Conservation (phyloP, 176 grass and related monocot species). For the Cocos nucifera region DNA sequence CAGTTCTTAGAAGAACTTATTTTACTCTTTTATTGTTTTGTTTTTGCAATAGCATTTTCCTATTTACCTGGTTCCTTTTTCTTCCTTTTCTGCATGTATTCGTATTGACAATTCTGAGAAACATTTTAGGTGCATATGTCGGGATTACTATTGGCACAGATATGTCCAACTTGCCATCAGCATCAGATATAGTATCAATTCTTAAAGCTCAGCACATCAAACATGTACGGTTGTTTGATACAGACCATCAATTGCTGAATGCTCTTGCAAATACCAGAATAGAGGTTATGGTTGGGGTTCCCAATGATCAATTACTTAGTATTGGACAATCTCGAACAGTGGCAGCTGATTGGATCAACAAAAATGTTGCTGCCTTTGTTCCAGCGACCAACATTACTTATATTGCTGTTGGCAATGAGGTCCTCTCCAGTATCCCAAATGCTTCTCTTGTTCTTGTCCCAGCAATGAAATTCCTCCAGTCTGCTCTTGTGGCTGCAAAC, state of each 20-base stretch:
- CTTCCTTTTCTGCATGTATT: conserved; percentile 8
- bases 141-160: conserved; percentile 71
- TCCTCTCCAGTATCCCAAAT: conserved; percentile 65
- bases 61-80: conserved; percentile 1
- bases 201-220: conserved; percentile 65
- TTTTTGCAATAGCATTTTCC: neutral
- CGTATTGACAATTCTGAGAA: neutral
- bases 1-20: too few relatives aligned
- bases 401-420: conserved; percentile 85
- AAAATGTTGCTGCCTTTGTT: conserved; percentile 70
- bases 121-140: conserved; percentile 67
- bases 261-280: conserved; percentile 86
- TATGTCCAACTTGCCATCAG: conserved; percentile 46
- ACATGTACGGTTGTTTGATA: conserved; percentile 69
- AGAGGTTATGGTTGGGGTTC: conserved; percentile 73
- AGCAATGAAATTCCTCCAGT: conserved; percentile 79
- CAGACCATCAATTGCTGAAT: conserved; percentile 75
- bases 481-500: conserved; percentile 78
- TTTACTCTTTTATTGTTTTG: too few relatives aligned
- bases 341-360: conserved; percentile 86
- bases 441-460: conserved; percentile 82
- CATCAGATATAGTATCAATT: conserved; percentile 70
- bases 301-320: conserved; percentile 76
- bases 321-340: conserved; percentile 70
- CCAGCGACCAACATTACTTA: conserved; percentile 88